Conservation (phyloP, 1,139 yeast genomes). For the Suhomyces maxii region DNA sequence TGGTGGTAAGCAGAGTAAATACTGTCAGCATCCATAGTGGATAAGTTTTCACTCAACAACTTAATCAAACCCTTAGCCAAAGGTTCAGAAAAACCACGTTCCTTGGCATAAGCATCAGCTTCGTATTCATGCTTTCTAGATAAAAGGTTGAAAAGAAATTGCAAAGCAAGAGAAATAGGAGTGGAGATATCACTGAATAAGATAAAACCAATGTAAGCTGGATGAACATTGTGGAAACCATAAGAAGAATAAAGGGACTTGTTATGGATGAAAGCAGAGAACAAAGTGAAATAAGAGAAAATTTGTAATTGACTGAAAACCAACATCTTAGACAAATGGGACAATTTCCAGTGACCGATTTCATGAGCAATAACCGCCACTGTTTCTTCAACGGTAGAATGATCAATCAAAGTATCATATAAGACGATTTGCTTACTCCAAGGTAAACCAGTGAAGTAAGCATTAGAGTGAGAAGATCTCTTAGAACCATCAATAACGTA, state of each 20-base stretch:
- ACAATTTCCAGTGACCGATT: slow-evolving; percentile 94
- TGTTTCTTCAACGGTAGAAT: slow-evolving; percentile 74
- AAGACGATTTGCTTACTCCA: slow-evolving; percentile 95
- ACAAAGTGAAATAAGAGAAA: slow-evolving; percentile 64
- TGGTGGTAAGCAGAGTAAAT: slow-evolving; percentile 85
- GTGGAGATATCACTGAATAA: slow-evolving; percentile 71
- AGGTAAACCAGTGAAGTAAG: slow-evolving; percentile 92
- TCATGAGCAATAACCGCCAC: slow-evolving; percentile 96
- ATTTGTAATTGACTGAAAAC: slow-evolving; percentile 63
- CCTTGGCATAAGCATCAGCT: slow-evolving; percentile 84
- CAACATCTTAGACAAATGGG: slow-evolving; percentile 77
- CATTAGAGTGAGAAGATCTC: slow-evolving; percentile 94
- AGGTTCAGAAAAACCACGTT: slow-evolving; percentile 67
- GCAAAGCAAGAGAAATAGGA: slow-evolving; percentile 71
- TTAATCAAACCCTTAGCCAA: slow-evolving; percentile 73
- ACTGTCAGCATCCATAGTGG: slow-evolving; percentile 85
- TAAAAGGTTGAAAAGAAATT: slow-evolving; percentile 65
- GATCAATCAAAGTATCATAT: slow-evolving; percentile 84
- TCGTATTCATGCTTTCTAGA: slow-evolving; percentile 88
- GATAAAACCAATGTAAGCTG: slow-evolving; percentile 77
- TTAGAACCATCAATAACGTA: slow-evolving; percentile 93
- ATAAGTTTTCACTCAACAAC: slow-evolving; percentile 75
- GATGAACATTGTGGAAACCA: slow-evolving; percentile 67
- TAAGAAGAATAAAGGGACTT: slow-evolving; percentile 72
- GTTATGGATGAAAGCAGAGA: slow-evolving; percentile 79